Percentiles rank a stretch among this genome's conserved stretches.
phyloP scores from a whole-genome alignment of 192 early-diverging fungal species.

The Backusella westeae region DNA sequence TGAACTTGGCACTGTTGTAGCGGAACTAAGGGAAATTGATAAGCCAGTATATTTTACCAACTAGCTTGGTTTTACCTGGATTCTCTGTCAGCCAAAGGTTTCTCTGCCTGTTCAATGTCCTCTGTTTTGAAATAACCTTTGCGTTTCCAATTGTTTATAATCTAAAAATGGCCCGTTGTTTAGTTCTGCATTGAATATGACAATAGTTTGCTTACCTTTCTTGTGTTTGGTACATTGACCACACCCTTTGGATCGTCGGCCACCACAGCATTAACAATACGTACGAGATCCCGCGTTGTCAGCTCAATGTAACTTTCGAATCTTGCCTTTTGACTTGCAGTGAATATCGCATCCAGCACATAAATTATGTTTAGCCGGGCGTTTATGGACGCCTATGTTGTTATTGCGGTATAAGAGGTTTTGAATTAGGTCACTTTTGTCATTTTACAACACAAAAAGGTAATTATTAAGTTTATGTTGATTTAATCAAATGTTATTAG shows the following conservation, averaged over 20 bases:
- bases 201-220: conserved; percentile 37
- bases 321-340: conserved; percentile 41
- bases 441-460: background rate
- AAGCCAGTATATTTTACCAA: background rate
- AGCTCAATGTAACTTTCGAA: conserved; percentile 51
- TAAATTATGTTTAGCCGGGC: conserved; percentile 57
- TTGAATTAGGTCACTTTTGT: background rate
- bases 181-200: background rate
- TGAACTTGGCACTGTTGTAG: conserved; percentile 3
- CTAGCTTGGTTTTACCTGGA: conserved; percentile 33
- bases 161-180: background rate
- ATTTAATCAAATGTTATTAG: background rate
- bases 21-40: background rate
- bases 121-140: conserved; percentile 28
- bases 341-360: conserved; percentile 52
- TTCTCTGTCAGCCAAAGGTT: conserved; percentile 35
- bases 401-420: background rate
- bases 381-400: conserved; percentile 43
- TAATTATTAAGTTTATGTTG: background rate
- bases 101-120: conserved; percentile 39
- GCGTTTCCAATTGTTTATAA: conserved; percentile 34
- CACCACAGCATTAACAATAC: conserved; percentile 43
- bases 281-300: conserved; percentile 39
- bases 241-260: conserved; percentile 47
- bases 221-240: conserved; percentile 51